These are phyloP conservation scores for Globisporangium echinulatum DNA, from an alignment of 352 stramenopile species.

Conservation along the genomic window DNA sequence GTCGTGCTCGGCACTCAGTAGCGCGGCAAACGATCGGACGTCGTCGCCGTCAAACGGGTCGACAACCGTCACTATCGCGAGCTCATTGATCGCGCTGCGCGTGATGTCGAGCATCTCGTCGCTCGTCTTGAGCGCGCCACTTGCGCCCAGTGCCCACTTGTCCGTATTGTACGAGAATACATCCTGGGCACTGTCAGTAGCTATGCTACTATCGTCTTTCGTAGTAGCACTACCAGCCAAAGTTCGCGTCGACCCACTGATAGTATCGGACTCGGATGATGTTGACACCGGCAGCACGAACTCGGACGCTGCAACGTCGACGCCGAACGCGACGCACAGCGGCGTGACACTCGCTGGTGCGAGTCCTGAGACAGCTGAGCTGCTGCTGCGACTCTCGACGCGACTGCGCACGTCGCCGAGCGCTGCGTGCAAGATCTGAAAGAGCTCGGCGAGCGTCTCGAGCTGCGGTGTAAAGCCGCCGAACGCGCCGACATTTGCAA, in stretches of 20 bases:
- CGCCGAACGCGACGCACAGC: slow-evolving; percentile 42
- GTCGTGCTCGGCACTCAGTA: slow-evolving; percentile 44
- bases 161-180: slow-evolving; percentile 61
- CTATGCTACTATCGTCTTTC: slow-evolving; percentile 7
- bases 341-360: slow-evolving; percentile 29
- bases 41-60: slow-evolving; percentile 59
- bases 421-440: slow-evolving; percentile 45
- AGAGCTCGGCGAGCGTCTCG: slow-evolving; percentile 48
- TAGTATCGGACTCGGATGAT: not conserved
- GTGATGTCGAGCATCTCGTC: slow-evolving; percentile 61
- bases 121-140: slow-evolving; percentile 39
- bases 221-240: not conserved
- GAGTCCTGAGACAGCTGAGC: slow-evolving; percentile 5
- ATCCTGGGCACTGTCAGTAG: not conserved
- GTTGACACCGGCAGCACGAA: slow-evolving; percentile 26
- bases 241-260: not conserved
- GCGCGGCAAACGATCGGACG: slow-evolving; percentile 40
- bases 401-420: slow-evolving; percentile 33
- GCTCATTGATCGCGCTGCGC: slow-evolving; percentile 37
- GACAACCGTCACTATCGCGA: slow-evolving; percentile 46
- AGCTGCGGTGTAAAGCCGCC: slow-evolving; percentile 59
- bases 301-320: slow-evolving; percentile 58
- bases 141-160: slow-evolving; percentile 48
- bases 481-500: slow-evolving; percentile 50
- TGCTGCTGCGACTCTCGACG: slow-evolving; percentile 19